Conservation (phyloP, 2,329 filamentous ascomycete genomes). For the Chaetomium strumarium region DNA sequence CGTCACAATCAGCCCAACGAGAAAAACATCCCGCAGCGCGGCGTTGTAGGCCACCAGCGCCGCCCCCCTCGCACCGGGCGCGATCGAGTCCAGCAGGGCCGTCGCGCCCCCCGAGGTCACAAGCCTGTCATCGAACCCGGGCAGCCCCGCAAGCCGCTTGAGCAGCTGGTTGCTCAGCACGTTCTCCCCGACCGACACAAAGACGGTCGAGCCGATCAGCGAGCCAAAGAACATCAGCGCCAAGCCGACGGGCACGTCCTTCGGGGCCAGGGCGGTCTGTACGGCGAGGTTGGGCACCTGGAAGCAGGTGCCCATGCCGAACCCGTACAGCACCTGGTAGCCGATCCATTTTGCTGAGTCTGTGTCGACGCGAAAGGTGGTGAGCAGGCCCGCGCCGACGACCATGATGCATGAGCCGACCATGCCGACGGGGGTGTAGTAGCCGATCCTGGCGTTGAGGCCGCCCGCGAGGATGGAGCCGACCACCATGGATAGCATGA, state of each 20-base stretch:
- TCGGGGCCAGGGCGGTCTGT: constrained; percentile 33
- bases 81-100: constrained; percentile 9
- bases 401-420: constrained; percentile 25
- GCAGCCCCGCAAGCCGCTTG: neutral
- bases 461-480: constrained; percentile 16
- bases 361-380: constrained; percentile 30
- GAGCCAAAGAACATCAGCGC: constrained; percentile 35
- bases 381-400: constrained; percentile 34
- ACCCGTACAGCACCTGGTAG: constrained; percentile 31
- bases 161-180: constrained; percentile 33
- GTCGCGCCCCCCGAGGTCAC: constrained; percentile 9
- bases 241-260: constrained; percentile 38
- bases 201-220: constrained; percentile 38
- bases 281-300: constrained; percentile 34
- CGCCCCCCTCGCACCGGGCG: neutral
- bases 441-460: constrained; percentile 15
- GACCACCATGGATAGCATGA: constrained; percentile 14
- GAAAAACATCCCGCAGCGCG: constrained; percentile 12
- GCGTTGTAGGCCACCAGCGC: constrained; percentile 12
- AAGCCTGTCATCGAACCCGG: constrained; percentile 3
- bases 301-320: constrained; percentile 35
- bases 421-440: constrained; percentile 21
- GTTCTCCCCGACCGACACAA: constrained; percentile 39
- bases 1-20: constrained; percentile 12
- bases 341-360: constrained; percentile 30